phyloP scores from a whole-genome alignment of 164 flowering plant genomes.

The Kingdonia uniflora region DNA sequence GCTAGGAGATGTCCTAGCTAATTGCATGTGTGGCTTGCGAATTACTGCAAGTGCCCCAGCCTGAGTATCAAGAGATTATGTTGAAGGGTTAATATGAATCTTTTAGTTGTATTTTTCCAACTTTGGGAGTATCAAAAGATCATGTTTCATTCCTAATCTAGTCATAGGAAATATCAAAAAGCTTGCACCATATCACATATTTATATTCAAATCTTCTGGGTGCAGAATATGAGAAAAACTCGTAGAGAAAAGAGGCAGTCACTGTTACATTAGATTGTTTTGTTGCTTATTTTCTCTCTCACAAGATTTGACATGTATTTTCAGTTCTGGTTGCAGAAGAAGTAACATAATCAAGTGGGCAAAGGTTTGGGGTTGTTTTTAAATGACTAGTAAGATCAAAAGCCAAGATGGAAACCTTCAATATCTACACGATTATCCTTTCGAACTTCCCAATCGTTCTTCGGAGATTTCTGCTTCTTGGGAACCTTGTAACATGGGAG shows the following conservation, averaged over 20 bases:
- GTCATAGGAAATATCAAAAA: constrained; percentile 31
- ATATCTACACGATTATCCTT: constrained; percentile 16
- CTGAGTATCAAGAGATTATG: too few species aligned
- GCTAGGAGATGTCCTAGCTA: too few species aligned
- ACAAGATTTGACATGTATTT: constrained; percentile 5
- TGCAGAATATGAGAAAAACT: constrained; percentile 30
- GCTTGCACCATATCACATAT: constrained; percentile 9
- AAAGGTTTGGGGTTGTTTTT: constrained; percentile 8
- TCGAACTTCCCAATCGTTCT: constrained; percentile 16
- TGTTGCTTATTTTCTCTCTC: constrained; percentile 6
- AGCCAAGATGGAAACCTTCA: constrained; percentile 21
- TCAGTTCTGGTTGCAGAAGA: neutral
- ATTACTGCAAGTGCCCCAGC: neutral
- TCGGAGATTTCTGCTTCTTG: constrained; percentile 15
- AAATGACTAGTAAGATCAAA: constrained; percentile 38
- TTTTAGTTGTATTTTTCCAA: neutral
- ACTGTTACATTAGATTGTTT: constrained; percentile 6
- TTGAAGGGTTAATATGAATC: neutral
- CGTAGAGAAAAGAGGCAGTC: constrained; percentile 7
- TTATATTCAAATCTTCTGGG: constrained; percentile 24
- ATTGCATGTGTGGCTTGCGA: too few species aligned
- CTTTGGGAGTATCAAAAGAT: constrained; percentile 33
- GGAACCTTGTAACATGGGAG: constrained; percentile 27
- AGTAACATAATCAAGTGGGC: too few species aligned
- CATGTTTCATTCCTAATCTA: constrained; percentile 33